Evolutionary conservation across 2,329 filamentous ascomycete genomes (phyloP), one percentile per base, ranked within the genome.

Genomic region (Pyricularia grisea): DNA sequence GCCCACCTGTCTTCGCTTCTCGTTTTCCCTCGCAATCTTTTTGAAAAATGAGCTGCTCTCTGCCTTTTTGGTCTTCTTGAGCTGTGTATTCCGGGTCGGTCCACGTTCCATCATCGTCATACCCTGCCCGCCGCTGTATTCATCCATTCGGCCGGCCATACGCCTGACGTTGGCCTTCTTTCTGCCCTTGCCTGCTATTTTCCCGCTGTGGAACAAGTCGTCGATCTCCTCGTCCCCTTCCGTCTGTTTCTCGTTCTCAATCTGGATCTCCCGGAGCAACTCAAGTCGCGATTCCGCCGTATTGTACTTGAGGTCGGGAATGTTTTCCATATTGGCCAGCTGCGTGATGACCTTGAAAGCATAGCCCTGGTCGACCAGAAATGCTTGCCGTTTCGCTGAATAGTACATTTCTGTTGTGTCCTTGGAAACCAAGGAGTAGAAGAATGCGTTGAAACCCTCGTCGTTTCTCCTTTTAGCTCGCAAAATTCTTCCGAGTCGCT

Each of bases 311-410:
- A 98, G 85, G 0, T 89, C 88, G 0, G 90, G 88, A 67, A 94
- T 90, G 69, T 92, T 87, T 70, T 97, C 92, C 72, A 98, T 93
- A 64, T 94, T 95, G 74, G 93, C 90, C 5, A 99, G 84, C 75
- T 97, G 92, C 0, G 95, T 98, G 77, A 98, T 99, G 71, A 98
- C 94, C 77, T 98, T 98, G 85, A 98, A 98, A 0, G 94, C 94
- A 77, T 99, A 98, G 6, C 94, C 94, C 79, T 99, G 94, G 72
- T 99, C 94, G 28, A 98, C 93, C 0, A 99, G 84, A 82, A 98
- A 98, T 1, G 94, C 94, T 78, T 99, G 94, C 20, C 94, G 88
- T 79, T 97, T 97, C 2, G 93, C 94, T 0, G 94, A 97, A 78
- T 97, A 98, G 77, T 90, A 95, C 94, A 98, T 98, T 78, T 99